These are phyloP conservation scores for Tardiomyces depauwii DNA, from an alignment of 1,139 yeast genomes.

Conservation along the genomic window DNA sequence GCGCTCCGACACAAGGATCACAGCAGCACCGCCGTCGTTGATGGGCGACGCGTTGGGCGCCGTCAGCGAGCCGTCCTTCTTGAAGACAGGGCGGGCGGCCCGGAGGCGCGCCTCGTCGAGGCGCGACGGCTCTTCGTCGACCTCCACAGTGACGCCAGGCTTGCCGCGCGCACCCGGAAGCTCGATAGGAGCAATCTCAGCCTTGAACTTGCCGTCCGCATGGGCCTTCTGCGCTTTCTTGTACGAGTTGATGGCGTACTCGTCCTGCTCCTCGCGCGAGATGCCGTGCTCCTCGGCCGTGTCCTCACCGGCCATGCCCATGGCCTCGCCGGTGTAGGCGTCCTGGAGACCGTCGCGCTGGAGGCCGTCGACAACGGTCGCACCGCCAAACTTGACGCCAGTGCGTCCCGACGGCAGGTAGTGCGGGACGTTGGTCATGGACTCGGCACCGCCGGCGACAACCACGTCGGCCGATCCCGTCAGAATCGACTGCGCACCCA, in stretches of 20 bases:
- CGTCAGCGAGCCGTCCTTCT: constrained; percentile 78
- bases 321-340: constrained; percentile 73
- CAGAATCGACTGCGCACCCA: constrained; percentile 83
- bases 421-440: constrained; percentile 94
- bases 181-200: constrained; percentile 78
- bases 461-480: constrained; percentile 88
- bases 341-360: constrained; percentile 87
- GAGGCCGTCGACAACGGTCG: constrained; percentile 69
- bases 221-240: constrained; percentile 74
- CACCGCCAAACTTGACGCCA: constrained; percentile 86
- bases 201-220: constrained; percentile 63
- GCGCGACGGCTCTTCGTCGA: constrained; percentile 72
- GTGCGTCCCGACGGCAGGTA: constrained; percentile 75
- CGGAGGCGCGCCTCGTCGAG: constrained; percentile 66
- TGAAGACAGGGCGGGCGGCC: constrained; percentile 86
- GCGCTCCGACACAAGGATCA: constrained; percentile 69
- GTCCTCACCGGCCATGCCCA: constrained; percentile 97
- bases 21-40: constrained; percentile 97
- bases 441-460: constrained; percentile 95
- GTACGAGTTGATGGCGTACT: constrained; percentile 79
- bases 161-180: constrained; percentile 88
- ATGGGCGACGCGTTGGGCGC: constrained; percentile 94
- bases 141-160: constrained; percentile 61
- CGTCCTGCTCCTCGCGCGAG: constrained; percentile 68
- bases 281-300: constrained; percentile 67